Evolutionary conservation across 2,329 filamentous ascomycete species (phyloP).

Genomic region (Plectosphaerella cucumerina): DNA sequence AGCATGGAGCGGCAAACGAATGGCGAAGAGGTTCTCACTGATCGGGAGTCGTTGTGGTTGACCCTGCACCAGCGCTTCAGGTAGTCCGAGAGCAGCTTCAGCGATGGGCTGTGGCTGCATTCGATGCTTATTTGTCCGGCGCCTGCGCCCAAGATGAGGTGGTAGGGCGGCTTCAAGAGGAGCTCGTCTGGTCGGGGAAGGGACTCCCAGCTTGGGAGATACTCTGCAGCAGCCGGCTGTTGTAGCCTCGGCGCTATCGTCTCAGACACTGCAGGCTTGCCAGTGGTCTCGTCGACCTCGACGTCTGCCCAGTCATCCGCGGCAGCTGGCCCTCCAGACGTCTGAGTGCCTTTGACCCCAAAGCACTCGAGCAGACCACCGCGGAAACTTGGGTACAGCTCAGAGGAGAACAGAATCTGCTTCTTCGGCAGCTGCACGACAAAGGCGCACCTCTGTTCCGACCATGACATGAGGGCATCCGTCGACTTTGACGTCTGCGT

Average conservation of each 20-base stretch:
- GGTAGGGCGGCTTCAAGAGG: conserved; percentile 41
- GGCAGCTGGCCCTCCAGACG: conserved; percentile 4
- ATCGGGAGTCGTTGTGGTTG: conserved; percentile 24
- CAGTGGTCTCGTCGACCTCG: conserved; percentile 22
- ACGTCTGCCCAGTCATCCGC: conserved; percentile 43
- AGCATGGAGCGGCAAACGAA: not conserved
- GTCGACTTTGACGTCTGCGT: conserved; percentile 10
- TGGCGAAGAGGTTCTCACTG: not conserved
- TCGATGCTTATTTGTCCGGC: conserved; percentile 33
- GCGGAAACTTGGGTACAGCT: conserved; percentile 31
- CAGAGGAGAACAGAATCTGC: conserved; percentile 21
- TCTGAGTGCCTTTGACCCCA: conserved; percentile 13
- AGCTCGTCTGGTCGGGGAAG: conserved; percentile 45
- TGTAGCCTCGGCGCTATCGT: not conserved
- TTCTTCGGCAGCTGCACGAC: conserved; percentile 31
- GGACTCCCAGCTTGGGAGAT: conserved; percentile 34
- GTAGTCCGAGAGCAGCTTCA: conserved; percentile 41
- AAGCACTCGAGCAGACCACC: conserved; percentile 30
- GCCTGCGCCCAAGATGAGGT: conserved; percentile 32
- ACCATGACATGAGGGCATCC: conserved; percentile 21
- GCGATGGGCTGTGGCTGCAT: conserved; percentile 41
- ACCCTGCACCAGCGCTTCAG: conserved; percentile 41
- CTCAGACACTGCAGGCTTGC: conserved; percentile 14
- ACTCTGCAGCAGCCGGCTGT: conserved; percentile 13
- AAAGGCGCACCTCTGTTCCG: conserved; percentile 13